Conservation (phyloP, 2,329 filamentous ascomycete genomes). For the Sporothrix schenckii region DNA sequence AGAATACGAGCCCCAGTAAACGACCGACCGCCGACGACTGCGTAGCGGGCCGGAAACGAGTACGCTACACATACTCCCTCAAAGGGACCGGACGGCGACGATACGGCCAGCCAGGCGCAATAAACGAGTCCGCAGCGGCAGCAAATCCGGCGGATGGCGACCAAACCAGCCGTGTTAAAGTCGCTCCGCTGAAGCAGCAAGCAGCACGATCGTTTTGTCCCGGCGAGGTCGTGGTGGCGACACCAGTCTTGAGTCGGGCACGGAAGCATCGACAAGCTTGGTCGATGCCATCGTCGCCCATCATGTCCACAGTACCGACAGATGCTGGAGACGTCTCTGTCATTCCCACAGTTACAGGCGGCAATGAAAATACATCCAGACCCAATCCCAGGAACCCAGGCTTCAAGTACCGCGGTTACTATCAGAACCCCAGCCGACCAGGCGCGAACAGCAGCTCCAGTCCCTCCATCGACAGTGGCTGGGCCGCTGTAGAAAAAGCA, state of each 20-base stretch:
- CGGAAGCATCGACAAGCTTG: conserved; percentile 35
- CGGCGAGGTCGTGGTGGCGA: conserved; percentile 41
- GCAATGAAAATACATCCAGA: background rate
- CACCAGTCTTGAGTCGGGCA: conserved; percentile 43
- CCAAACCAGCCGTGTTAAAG: background rate
- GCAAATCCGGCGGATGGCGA: background rate
- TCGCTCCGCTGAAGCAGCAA: conserved; percentile 14
- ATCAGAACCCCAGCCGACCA: background rate
- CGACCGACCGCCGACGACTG: background rate
- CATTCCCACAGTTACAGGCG: background rate
- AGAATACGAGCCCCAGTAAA: conserved; percentile 5
- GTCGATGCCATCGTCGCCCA: conserved; percentile 40
- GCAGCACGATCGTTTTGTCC: conserved; percentile 22
- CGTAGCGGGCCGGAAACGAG: conserved; percentile 32
- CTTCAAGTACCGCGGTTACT: conserved; percentile 27
- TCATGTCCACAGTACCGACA: background rate
- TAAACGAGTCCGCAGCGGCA: background rate
- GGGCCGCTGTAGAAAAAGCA: conserved; percentile 43
- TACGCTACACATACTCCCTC: conserved; percentile 38
- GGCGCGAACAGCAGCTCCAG: conserved; percentile 7
- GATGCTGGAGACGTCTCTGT: too few relatives aligned
- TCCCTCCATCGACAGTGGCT: conserved; percentile 43
- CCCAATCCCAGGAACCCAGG: background rate
- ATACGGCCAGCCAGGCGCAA: background rate
- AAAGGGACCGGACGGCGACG: conserved; percentile 32